Evolutionary conservation across 768 basidiomycete genomes (phyloP).

Genomic region (Tricholoma matsutake): DNA sequence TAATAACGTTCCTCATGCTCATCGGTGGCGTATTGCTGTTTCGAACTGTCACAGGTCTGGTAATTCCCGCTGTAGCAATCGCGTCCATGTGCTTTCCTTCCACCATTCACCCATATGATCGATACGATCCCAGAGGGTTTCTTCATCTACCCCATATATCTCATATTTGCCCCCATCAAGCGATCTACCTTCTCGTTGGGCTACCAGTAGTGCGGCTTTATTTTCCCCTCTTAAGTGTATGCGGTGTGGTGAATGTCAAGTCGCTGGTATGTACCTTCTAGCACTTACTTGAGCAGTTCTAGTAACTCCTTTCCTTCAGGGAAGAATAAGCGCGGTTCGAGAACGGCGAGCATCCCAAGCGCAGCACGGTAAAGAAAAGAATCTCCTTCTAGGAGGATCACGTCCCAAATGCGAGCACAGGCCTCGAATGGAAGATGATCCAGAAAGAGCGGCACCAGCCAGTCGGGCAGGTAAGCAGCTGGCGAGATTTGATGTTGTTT

Average conservation of each 20-base stretch:
- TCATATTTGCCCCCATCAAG: slow-evolving; percentile 78
- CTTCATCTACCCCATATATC: slow-evolving; percentile 84
- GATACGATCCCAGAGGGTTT: slow-evolving; percentile 80
- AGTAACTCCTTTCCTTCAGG: slow-evolving; percentile 78
- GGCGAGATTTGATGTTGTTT: slow-evolving; percentile 92
- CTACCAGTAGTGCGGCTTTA: slow-evolving; percentile 79
- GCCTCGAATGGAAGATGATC: slow-evolving; percentile 90
- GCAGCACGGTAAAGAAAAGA: slow-evolving; percentile 84
- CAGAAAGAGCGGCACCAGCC: slow-evolving; percentile 79
- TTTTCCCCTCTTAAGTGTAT: slow-evolving; percentile 66
- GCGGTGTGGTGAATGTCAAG: slow-evolving; percentile 4
- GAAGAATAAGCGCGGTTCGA: slow-evolving; percentile 87
- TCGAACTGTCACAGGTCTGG: slow-evolving; percentile 53
- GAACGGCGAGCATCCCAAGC: slow-evolving; percentile 76
- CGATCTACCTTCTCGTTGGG: slow-evolving; percentile 61
- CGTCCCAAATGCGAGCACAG: slow-evolving; percentile 87
- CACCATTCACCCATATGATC: slow-evolving; percentile 87
- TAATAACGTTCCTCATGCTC: neutral
- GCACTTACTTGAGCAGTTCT: slow-evolving; percentile 66
- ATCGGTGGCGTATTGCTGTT: neutral
- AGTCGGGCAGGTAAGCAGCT: slow-evolving; percentile 75
- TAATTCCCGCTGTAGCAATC: slow-evolving; percentile 78
- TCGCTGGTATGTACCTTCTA: slow-evolving; percentile 5
- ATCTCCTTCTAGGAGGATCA: slow-evolving; percentile 84
- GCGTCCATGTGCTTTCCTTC: slow-evolving; percentile 87